These are phyloP conservation scores for Cladosporium velox DNA, from an alignment of 2,329 filamentous ascomycete species.

Conservation along the genomic window DNA sequence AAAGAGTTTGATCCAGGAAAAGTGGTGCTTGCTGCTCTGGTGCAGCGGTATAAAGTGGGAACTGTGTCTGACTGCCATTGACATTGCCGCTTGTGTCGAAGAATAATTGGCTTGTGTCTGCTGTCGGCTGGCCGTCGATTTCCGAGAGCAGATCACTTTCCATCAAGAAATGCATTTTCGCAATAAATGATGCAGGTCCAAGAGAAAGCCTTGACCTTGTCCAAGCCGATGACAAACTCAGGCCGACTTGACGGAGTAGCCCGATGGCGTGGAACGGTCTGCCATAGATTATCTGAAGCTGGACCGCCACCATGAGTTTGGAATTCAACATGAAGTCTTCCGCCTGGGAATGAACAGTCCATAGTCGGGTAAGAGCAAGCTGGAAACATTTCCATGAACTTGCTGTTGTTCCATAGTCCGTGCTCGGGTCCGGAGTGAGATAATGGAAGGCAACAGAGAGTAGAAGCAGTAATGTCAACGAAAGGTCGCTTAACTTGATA, in stretches of 20 bases:
- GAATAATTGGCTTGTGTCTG: constrained; percentile 12
- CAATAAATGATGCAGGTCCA: constrained; percentile 16
- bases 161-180: constrained; percentile 22
- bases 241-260: constrained; percentile 15
- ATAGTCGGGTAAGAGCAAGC: constrained; percentile 17
- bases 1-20: constrained; percentile 20
- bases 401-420: constrained; percentile 18
- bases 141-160: constrained; percentile 21
- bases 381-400: constrained; percentile 19
- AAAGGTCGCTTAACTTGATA: constrained; percentile 19
- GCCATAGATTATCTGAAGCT: constrained; percentile 19
- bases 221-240: constrained; percentile 18
- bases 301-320: constrained; percentile 20
- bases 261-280: constrained; percentile 18
- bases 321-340: constrained; percentile 20
- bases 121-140: constrained; percentile 19
- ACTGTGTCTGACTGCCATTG: constrained; percentile 20
- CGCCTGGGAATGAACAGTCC: constrained; percentile 20
- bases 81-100: constrained; percentile 22
- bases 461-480: constrained; percentile 10
- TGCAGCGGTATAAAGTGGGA: constrained; percentile 17
- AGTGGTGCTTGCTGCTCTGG: constrained; percentile 21
- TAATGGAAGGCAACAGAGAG: constrained; percentile 21
- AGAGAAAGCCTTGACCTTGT: constrained; percentile 20
- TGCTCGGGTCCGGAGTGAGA: constrained; percentile 19